Evolutionary conservation across 2,329 filamentous ascomycete genomes (phyloP), one percentile per base, ranked within the genome.

Genomic region (Botrytis pseudocinerea): DNA sequence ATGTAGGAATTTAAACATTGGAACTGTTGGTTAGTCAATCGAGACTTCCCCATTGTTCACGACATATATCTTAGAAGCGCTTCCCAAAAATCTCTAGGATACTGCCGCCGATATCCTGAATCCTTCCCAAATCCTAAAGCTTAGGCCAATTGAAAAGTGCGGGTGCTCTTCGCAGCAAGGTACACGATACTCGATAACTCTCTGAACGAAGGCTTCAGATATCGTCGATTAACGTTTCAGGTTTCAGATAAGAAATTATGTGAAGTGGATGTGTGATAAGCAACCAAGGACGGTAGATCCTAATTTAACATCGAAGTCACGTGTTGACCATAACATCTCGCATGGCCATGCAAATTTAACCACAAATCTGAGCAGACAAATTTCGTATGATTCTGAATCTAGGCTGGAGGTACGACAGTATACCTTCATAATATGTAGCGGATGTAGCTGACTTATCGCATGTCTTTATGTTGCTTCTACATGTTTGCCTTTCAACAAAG

Each of bases 121-220:
- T 69, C 65, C 65, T 57, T 57, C 35, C 18, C 35, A 44, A 44
- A 69, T 69, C 48, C 48, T 42, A 28, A n/a, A 69, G 48, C 38
- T n/a, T 7, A 18, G 65, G 18, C 9, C 35, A 57, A 35, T 7
- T 69, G 25, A 16, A 40, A 28, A 35, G 57, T 42, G 35, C 22
- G 22, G 46, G 28, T 4, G 46, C 22, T 66, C n/a, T 57, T 28
- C 25, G 3, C n/a, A 57, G 40, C 20, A n/a, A 69, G n/a, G 18
- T 42, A 28, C 48, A 28, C 51, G 7, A 28, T 28, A 28, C n/a
- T 32, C n/a, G n/a, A 57, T 6, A 57, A 9, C n/a, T 57, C n/a
- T 54, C 16, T 57, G 14, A 28, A 57, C 25, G 18, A 57, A 18
- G 8, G 14, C 51, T 28, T 32, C 7, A 14, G 16, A 32, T 18